Percentiles rank a stretch among this genome's conserved stretches.
Evolutionary conservation across 2,329 filamentous ascomycete genomes (phyloP).

Genomic region (Amesomyces nigricolor): DNA sequence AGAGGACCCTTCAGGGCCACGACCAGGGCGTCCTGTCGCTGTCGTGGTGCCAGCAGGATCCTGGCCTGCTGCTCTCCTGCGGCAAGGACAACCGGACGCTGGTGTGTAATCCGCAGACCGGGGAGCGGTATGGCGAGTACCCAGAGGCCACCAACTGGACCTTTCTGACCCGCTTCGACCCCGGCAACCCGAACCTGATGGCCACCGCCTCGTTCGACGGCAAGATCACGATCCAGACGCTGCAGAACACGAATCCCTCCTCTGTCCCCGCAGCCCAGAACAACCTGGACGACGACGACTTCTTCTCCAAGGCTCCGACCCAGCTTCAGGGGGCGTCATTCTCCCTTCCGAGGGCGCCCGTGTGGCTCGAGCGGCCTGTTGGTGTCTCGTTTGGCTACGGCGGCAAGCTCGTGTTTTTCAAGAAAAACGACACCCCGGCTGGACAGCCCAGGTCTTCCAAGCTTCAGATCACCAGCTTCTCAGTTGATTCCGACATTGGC

Average conservation of each 20-base stretch:
- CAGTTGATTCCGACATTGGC: slow-evolving; percentile 80
- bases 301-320: slow-evolving; percentile 89
- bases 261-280: slow-evolving; percentile 60
- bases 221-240: slow-evolving; percentile 87
- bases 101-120: slow-evolving; percentile 93
- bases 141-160: slow-evolving; percentile 99
- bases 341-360: slow-evolving; percentile 77
- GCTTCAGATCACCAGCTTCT: slow-evolving; percentile 79
- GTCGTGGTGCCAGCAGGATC: slow-evolving; percentile 92
- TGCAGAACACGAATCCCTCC: slow-evolving; percentile 85
- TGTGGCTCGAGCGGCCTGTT: slow-evolving; percentile 80
- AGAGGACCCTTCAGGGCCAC: slow-evolving; percentile 83
- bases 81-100: slow-evolving; percentile 96
- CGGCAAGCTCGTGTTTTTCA: slow-evolving; percentile 79
- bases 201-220: slow-evolving; percentile 97
- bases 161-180: slow-evolving; percentile 91
- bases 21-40: slow-evolving; percentile 89
- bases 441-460: slow-evolving; percentile 67
- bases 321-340: slow-evolving; percentile 89
- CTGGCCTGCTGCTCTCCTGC: slow-evolving; percentile 80
- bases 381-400: slow-evolving; percentile 93
- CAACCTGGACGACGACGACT: slow-evolving; percentile 83
- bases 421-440: slow-evolving; percentile 50
- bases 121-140: slow-evolving; percentile 82
- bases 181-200: slow-evolving; percentile 83